Percentiles rank a stretch among this genome's conserved stretches.
Conservation (phyloP, 257 asterid species). For the Anisodus tanguticus region DNA sequence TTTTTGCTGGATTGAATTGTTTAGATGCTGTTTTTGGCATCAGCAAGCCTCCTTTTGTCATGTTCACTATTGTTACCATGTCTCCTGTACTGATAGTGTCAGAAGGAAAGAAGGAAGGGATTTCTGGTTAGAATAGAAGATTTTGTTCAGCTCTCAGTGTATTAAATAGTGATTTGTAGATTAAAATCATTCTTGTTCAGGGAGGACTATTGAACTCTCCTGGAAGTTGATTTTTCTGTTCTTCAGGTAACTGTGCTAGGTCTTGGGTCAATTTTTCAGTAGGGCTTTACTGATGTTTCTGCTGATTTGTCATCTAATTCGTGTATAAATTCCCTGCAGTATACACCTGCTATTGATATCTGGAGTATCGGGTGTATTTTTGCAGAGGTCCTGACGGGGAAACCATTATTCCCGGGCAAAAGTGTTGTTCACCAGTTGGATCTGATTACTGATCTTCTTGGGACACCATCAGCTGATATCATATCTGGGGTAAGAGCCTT, state of each 20-base stretch:
- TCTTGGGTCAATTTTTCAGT: conserved; percentile 46
- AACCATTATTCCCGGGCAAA: conserved; percentile 91
- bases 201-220: conserved; percentile 85
- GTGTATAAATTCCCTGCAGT: conserved; percentile 57
- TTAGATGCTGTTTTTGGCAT: not conserved
- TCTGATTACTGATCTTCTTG: conserved; percentile 85
- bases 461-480: conserved; percentile 82
- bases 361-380: conserved; percentile 95
- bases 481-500: conserved; percentile 65
- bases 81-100: not conserved
- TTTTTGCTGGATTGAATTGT: conserved; percentile 3
- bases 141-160: conserved; percentile 44
- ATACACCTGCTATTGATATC: conserved; percentile 89
- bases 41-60: conserved; percentile 15
- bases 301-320: conserved; percentile 30
- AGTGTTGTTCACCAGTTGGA: conserved; percentile 94
- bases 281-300: conserved; percentile 31
- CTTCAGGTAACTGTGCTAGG: conserved; percentile 76
- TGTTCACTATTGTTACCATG: not conserved
- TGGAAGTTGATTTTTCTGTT: conserved; percentile 82
- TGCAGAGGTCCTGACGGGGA: conserved; percentile 82
- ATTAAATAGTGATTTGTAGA: conserved; percentile 70
- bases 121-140: conserved; percentile 31
- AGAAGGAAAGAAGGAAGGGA: not conserved
- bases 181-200: conserved; percentile 84